Evolutionary conservation across 108 stramenopile genomes (phyloP), one percentile per base, ranked within the genome.

Genomic region (Parietichytrium sp.): DNA sequence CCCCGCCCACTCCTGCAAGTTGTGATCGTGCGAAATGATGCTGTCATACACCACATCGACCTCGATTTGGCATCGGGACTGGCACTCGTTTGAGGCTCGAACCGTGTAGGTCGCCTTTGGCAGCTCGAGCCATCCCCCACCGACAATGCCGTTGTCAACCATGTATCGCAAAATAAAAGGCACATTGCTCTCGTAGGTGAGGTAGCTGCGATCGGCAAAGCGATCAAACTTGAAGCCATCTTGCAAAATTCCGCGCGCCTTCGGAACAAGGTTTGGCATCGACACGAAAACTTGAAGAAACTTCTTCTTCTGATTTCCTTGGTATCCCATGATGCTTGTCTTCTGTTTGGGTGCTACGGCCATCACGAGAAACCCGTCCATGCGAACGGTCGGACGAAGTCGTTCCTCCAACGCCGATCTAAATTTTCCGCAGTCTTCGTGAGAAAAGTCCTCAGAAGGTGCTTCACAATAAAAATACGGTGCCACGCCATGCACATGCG

Each of bases 131-230:
- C 97, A 99, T 81, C 95, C 93, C 47, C 96, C 94, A 8, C 98
- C 98, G 0, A 88, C 85, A 52, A 99, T 92, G 50, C 93, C 94
- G 47, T 83, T 78, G 88, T 99, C 98, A 85, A 99, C 95, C 97
- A 98, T 96, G 89, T 93, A 99, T 25, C 98, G 92, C 80, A 99
- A 88, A 26, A 98, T 95, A 89, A 93, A 98, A 16, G 97, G 96
- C 4, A 98, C 97, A 87, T 99, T 99, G 83, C 92, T 93, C 88
- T 99, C 98, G 91, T 92, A 99, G 20, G 91, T 95, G 54, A 83
- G 85, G 48, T 78, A 55, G 20, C 89, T 54, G 31, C 78, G 85
- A 8, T 52, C 48, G 29, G 72, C 80, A 30, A 92, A 83, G 4
- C 96, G 95, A 3, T 93, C 89, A 78, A 97, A 79, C 6, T 79